Evolutionary conservation across 768 basidiomycete genomes (phyloP).

Genomic region (Crassisporium funariophilum): DNA sequence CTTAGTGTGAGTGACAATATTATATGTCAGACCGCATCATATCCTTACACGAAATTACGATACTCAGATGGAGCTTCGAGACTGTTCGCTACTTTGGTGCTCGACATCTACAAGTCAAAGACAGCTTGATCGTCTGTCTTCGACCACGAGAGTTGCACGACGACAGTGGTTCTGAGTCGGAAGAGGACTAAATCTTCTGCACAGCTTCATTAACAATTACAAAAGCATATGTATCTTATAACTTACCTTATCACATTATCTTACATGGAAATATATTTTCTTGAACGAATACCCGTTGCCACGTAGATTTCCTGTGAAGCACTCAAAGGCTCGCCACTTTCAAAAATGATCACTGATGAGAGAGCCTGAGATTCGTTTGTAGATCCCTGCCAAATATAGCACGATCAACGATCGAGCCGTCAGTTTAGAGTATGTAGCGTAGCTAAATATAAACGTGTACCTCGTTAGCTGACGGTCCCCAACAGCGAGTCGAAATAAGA

Average conservation of each 20-base stretch:
- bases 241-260: too few relatives aligned
- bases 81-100: constrained; percentile 69
- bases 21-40: constrained; percentile 1
- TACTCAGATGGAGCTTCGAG: constrained; percentile 64
- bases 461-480: constrained; percentile 13
- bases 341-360: constrained; percentile 8
- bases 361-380: constrained; percentile 17
- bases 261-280: background rate
- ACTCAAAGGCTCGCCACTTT: too few relatives aligned
- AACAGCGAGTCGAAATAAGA: background rate
- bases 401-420: constrained; percentile 18
- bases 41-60: constrained; percentile 15
- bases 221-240: too few relatives aligned
- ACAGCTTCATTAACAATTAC: constrained; percentile 1
- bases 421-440: constrained; percentile 13
- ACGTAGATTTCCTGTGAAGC: too few relatives aligned
- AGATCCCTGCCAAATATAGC: constrained; percentile 23
- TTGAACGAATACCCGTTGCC: too few relatives aligned
- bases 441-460: constrained; percentile 16
- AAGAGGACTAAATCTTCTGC: constrained; percentile 34
- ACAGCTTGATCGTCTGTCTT: constrained; percentile 47
- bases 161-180: constrained; percentile 39
- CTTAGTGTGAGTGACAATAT: constrained; percentile 39
- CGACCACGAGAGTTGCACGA: constrained; percentile 39
- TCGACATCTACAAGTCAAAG: constrained; percentile 51